Conservation (phyloP, 768 basidiomycete genomes). For the Tricholoma bakamatsutake region DNA sequence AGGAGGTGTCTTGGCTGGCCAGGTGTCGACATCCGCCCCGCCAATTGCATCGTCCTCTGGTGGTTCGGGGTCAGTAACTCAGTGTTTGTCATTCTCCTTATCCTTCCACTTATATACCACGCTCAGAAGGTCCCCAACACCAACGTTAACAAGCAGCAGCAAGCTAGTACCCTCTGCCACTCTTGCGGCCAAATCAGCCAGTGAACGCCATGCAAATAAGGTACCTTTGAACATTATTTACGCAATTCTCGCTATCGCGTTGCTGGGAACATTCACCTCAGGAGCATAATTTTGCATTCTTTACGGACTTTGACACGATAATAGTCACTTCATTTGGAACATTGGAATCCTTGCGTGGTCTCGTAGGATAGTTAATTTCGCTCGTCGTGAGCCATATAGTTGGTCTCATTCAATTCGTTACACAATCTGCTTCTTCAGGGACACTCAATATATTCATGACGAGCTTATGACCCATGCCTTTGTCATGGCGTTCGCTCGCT, state of each 20-base stretch:
- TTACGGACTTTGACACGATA: neutral
- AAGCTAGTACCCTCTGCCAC: neutral
- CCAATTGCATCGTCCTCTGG: conserved; percentile 1
- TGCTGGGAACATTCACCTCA: too few relatives aligned
- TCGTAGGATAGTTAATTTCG: neutral
- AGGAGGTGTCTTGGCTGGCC: conserved; percentile 16
- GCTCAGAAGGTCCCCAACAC: neutral
- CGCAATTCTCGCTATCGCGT: neutral
- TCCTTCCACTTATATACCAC: neutral
- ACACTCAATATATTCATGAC: too few relatives aligned
- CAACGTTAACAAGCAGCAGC: neutral
- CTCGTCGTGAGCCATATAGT: neutral
- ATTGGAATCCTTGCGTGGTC: neutral
- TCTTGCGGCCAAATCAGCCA: neutral
- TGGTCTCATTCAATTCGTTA: neutral
- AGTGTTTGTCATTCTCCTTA: neutral
- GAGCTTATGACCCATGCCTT: too few relatives aligned
- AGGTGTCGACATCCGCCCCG: neutral
- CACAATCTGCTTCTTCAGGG: too few relatives aligned
- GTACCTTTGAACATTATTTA: neutral
- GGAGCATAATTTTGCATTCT: neutral
- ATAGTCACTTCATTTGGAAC: neutral
- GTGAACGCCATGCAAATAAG: neutral
- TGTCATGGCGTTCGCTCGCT: too few relatives aligned
- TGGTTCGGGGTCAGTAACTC: neutral